Base-by-base conservation (phyloP, 768 basidiomycete genomes). In the Suillus hirtellus region DNA sequence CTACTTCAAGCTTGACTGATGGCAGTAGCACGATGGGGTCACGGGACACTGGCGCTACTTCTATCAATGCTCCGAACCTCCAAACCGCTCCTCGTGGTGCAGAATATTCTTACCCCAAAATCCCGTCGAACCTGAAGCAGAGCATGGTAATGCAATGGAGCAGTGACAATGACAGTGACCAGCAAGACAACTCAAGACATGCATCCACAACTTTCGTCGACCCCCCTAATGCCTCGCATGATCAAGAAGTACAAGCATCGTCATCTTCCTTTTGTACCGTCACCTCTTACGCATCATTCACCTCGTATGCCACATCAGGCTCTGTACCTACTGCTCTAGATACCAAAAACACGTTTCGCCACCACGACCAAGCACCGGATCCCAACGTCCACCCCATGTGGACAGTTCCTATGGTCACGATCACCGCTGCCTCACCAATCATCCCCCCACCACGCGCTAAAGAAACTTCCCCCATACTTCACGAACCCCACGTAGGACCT, bases 311-410 rank as follows among this genome's bases (percentile, higher is more conserved):
- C 8, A 38, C 60, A 59, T 56, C 60, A 27, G 49, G 37, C 37
- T 61, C 31, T 35, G 12, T 9, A 21, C 56, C 54, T 38, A 19
- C 37, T 59, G 21, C 9, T 14, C 37, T 31, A 42, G 54, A 40
- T 31, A 5, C 34, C 12, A 61, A 2, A 40, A 19, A 40, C 14
- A 14, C 12, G 21, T 37, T 15, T 40, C 14, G 6, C 21, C 9
- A 5, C 17, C 19, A 4, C 5, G 17, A 15, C 15, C 50, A 21
- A 58, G 47, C 11, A 38, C 24, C 14, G 15, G 34, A 38, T 53
- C 19, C 37, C 5, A 24, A 64, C 10, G 56, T 71, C 38, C 71
- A 75, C 21, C 74, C 72, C 7, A 74, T 75, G 73, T 75, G 74
- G 24, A 68, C 67, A 0, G 66, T 74, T 3, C 73, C 73, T 11